phyloP scores from a whole-genome alignment of 805 yeast genomes.

The Candida hungchunana region DNA sequence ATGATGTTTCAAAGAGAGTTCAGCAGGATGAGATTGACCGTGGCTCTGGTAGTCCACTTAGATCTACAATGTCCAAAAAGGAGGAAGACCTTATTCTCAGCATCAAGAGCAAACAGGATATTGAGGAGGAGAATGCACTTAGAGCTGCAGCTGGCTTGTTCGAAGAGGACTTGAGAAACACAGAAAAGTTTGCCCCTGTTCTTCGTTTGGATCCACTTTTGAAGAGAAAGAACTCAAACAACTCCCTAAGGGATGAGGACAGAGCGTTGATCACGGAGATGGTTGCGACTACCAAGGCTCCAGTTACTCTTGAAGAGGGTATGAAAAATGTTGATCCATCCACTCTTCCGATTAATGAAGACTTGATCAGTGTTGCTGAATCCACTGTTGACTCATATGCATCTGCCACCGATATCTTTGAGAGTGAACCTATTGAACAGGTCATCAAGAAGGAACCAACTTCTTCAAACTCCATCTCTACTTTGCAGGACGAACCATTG shows the following conservation, averaged over 20 bases:
- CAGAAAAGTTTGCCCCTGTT: constrained; percentile 17
- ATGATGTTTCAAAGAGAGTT: constrained; percentile 21
- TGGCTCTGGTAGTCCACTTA: constrained; percentile 24
- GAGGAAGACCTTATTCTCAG: constrained; percentile 25
- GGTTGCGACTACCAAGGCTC: constrained; percentile 10
- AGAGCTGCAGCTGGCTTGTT: constrained; percentile 31
- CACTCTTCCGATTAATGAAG: constrained; percentile 9
- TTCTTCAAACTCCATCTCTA: constrained; percentile 22
- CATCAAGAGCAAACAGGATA: constrained; percentile 18
- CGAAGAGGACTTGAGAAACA: constrained; percentile 32
- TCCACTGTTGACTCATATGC: constrained; percentile 21
- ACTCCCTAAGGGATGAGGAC: constrained; percentile 25
- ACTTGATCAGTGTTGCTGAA: constrained; percentile 13
- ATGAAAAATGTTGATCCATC: constrained; percentile 12
- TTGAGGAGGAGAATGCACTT: constrained; percentile 26
- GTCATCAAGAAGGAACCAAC: constrained; percentile 6
- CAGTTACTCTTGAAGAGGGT: constrained; percentile 18
- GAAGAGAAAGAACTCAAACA: constrained; percentile 25
- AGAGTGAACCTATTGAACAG: constrained; percentile 10
- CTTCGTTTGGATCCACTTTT: constrained; percentile 26
- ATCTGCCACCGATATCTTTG: constrained; percentile 22
- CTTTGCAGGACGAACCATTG: constrained; percentile 14
- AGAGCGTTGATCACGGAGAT: constrained; percentile 17
- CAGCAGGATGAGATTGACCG: constrained; percentile 22
- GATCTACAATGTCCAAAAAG: constrained; percentile 13